phyloP scores from a whole-genome alignment of 768 basidiomycete species.

The Suillus alpinus region DNA sequence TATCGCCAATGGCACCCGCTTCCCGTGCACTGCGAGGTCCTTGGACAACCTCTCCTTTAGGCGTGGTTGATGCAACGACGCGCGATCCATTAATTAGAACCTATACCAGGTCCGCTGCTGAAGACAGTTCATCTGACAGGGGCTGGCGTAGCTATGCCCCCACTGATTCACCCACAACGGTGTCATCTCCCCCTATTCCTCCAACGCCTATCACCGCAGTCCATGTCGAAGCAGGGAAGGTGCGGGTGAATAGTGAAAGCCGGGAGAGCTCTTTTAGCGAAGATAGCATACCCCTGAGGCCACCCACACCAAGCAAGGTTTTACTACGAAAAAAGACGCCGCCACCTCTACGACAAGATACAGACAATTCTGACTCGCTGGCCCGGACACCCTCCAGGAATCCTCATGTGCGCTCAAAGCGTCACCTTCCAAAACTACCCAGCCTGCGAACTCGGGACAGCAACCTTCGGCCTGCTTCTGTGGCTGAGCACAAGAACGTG shows the following conservation, averaged over 20 bases:
- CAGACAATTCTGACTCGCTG: constrained; percentile 50
- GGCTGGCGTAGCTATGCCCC: constrained; percentile 33
- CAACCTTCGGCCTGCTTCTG: constrained; percentile 12
- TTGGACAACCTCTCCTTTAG: constrained; percentile 38
- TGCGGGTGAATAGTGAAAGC: constrained; percentile 29
- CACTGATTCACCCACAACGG: constrained; percentile 39
- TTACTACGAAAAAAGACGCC: constrained; percentile 39
- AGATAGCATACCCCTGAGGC: constrained; percentile 19
- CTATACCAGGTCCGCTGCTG: constrained; percentile 14
- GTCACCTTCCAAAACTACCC: constrained; percentile 43
- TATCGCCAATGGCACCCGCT: constrained; percentile 70
- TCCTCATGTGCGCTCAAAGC: constrained; percentile 53
- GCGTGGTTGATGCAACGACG: constrained; percentile 39
- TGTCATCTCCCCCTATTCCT: constrained; percentile 38
- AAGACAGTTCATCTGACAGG: constrained; percentile 20
- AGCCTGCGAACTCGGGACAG: constrained; percentile 45
- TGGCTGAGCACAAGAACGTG: constrained; percentile 35
- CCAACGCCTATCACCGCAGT: constrained; percentile 34
- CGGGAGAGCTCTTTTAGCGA: constrained; percentile 31
- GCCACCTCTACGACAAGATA: constrained; percentile 16
- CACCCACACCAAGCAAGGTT: constrained; percentile 27
- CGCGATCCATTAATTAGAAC: constrained; percentile 27
- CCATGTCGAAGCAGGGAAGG: constrained; percentile 16
- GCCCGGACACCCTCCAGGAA: constrained; percentile 33
- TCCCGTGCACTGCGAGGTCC: constrained; percentile 37